These are phyloP conservation scores for Chloris gayana DNA, from an alignment of 176 grass and related monocot genomes.

Conservation along the genomic window DNA sequence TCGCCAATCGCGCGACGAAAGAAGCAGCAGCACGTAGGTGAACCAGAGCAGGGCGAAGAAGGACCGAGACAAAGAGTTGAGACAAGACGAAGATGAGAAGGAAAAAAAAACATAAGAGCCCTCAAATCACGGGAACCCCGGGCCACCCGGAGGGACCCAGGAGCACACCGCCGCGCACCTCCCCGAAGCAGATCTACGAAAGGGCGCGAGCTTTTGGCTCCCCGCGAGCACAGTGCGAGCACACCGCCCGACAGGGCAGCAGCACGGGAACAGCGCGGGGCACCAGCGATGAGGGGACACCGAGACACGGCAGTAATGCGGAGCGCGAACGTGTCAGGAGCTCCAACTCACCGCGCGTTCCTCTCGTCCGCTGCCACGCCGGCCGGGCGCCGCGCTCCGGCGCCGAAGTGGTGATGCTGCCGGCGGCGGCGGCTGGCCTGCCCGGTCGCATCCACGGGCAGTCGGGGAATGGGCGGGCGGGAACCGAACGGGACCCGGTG, in stretches of 20 bases:
- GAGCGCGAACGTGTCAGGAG: background rate
- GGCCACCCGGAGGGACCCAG: slow-evolving; percentile 39
- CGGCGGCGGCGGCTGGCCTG: background rate
- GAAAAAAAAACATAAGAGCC: background rate
- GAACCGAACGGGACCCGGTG: background rate
- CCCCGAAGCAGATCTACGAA: slow-evolving; percentile 42
- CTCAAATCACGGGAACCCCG: slow-evolving; percentile 47
- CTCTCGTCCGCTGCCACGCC: background rate
- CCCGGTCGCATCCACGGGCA: background rate
- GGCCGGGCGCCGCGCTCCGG: background rate
- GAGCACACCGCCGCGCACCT: slow-evolving; percentile 41
- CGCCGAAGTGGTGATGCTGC: background rate
- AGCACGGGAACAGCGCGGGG: too few species aligned
- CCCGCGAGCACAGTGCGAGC: slow-evolving; percentile 9
- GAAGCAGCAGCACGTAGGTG: background rate
- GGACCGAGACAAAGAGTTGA: slow-evolving; percentile 14
- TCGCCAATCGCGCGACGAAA: background rate
- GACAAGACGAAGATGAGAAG: background rate
- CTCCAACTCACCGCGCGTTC: slow-evolving; percentile 30
- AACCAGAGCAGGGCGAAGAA: background rate
- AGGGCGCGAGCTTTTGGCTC: background rate
- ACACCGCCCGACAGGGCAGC: background rate
- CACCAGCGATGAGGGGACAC: too few species aligned
- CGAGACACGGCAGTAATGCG: slow-evolving; percentile 42
- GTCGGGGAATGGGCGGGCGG: background rate